Percentiles rank a stretch among this genome's conserved stretches.
Conservation (phyloP, 805 yeast species). For the Wickerhamomyces sydowiorum region DNA sequence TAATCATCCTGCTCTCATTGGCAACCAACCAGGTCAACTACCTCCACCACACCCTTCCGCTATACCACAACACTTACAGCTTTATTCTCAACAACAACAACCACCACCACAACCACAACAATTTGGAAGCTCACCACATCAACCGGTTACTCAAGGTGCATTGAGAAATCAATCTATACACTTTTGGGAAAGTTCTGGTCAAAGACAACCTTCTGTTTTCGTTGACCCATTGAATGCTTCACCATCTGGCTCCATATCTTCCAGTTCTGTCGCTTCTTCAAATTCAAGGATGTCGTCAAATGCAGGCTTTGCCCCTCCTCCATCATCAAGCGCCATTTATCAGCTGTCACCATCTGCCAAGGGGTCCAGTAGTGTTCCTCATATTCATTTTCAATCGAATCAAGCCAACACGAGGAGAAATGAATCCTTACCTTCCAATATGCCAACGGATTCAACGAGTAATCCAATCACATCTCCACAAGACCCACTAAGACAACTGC, state of each 20-base stretch:
- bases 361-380: constrained; percentile 6
- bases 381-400: constrained; percentile 6
- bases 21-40: not conserved
- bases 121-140: too few species aligned
- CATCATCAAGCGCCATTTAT: constrained; percentile 4
- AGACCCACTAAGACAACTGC: constrained; percentile 4
- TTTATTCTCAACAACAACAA: not conserved
- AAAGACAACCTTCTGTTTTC: constrained; percentile 21
- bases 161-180: constrained; percentile 16
- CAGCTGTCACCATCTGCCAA: constrained; percentile 3
- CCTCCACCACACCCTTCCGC: constrained; percentile 1
- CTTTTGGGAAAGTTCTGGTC: constrained; percentile 19
- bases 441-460: constrained; percentile 1
- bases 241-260: constrained; percentile 4
- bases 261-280: constrained; percentile 4
- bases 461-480: not conserved
- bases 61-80: not conserved
- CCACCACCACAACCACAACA: constrained; percentile 3
- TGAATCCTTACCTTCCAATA: constrained; percentile 13
- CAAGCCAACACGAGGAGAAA: constrained; percentile 7
- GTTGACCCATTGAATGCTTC: constrained; percentile 20
- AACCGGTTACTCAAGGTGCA: too few species aligned
- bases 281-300: not conserved
- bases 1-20: not conserved
- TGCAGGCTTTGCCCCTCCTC: not conserved